Evolutionary conservation across 306 rosid genomes (phyloP), one percentile per base, ranked within the genome.

Genomic region (Cucurbita moschata): DNA sequence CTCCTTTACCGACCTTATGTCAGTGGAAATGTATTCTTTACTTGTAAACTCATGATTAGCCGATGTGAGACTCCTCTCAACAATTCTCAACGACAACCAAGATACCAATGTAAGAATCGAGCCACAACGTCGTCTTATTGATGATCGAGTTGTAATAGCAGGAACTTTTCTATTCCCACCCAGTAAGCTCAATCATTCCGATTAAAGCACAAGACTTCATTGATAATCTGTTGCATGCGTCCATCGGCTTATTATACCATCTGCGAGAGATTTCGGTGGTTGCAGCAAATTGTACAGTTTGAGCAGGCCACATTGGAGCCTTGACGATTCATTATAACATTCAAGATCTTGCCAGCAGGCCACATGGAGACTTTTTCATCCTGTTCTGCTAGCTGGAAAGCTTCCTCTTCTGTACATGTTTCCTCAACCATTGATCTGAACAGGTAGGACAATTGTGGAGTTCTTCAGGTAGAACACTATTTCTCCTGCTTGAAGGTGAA

Each of bases 301-400:
- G 74, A 73, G 60, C 40, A 81, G 59, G 85, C 81, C 14, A 82
- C 91, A 81, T 89, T 86, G 60, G 76, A 23, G 75, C 81, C 86
- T 84, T 88, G 79, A 69, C 82, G 88, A 79, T 88, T 92, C 88
- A 94, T 76, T 74, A 94, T 90, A 67, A 94, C 85, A 78, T 94
- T 94, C 85, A 94, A 80, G 73, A 94, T 91, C 83, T 86, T 94
- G 79, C 96, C 90, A 0, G 95, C 96, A 81, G 26, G 26, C 26
- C 26, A 26, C 26, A 26, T 94, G 70, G 92, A 81, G 63, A 94
- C 81, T 63, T 94, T 94, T 76, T 85, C 96, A 78, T 94, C 97
- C 76, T 49, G 72, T 5, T 78, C 82, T 55, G 97, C 99, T 59
- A 87, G 70, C 65, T 69, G 77, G 78, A 87, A 87, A 72, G 95